phyloP scores from a whole-genome alignment of 768 basidiomycete genomes.

The Hygrophorus russula region DNA sequence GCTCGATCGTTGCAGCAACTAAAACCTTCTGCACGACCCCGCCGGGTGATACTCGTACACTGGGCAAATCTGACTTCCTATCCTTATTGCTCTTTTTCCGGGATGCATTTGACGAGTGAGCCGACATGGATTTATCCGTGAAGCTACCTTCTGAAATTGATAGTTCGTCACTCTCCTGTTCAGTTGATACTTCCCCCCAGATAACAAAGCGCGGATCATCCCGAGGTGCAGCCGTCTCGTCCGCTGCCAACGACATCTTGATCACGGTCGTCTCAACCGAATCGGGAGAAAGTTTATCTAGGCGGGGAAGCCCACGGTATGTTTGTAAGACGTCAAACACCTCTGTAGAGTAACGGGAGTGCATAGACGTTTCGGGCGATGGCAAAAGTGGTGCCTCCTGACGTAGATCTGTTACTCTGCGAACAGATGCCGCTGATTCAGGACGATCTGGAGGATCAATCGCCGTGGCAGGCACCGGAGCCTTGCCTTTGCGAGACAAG shows the following conservation, averaged over 20 bases:
- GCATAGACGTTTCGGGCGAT: conserved; percentile 35
- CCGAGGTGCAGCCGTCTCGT: conserved; percentile 61
- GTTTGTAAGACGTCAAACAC: conserved; percentile 77
- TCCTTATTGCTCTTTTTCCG: conserved; percentile 15
- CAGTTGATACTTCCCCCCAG: conserved; percentile 56
- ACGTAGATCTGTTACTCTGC: neutral
- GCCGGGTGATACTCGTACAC: conserved; percentile 13
- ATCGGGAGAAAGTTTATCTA: conserved; percentile 53
- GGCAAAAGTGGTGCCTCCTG: conserved; percentile 18
- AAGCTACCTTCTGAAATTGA: conserved; percentile 27
- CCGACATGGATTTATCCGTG: conserved; percentile 27
- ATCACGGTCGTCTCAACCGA: conserved; percentile 55
- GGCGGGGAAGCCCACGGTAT: conserved; percentile 62
- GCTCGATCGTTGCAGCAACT: conserved; percentile 86
- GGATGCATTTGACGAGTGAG: conserved; percentile 23
- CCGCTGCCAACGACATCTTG: conserved; percentile 54
- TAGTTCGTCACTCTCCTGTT: conserved; percentile 24
- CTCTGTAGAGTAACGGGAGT: conserved; percentile 59
- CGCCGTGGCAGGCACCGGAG: neutral
- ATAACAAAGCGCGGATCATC: conserved; percentile 89
- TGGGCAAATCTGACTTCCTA: conserved; percentile 20
- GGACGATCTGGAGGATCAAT: conserved; percentile 9
- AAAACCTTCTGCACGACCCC: conserved; percentile 38
- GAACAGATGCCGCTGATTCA: conserved; percentile 14
- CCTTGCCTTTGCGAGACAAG: neutral